Conservation (phyloP, 441 rosid species). For the Syzygium syzygioides region DNA sequence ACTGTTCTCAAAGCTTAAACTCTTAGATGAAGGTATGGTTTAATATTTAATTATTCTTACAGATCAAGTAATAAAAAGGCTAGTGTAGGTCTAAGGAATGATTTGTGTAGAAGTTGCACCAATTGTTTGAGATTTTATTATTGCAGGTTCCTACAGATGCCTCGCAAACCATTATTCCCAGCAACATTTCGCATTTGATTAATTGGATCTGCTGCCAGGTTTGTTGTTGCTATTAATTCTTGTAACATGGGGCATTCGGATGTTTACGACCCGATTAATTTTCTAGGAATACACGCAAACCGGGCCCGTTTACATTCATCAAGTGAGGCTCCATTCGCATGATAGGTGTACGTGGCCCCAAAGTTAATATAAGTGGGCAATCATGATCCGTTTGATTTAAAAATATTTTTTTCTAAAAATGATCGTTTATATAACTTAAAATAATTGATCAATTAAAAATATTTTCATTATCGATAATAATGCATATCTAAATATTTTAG, state of each 20-base stretch:
- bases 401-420: no score
- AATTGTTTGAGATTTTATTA: background rate
- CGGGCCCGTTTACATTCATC: background rate
- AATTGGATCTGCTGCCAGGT: background rate
- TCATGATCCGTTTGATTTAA: background rate
- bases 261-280: no score
- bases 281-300: background rate
- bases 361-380: background rate
- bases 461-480: no score
- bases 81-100: no score
- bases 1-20: no score
- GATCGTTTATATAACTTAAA: no score
- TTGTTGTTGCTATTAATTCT: background rate
- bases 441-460: no score
- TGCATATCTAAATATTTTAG: no score
- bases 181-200: background rate
- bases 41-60: no score
- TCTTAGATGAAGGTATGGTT: accelerated
- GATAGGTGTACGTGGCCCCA: no score
- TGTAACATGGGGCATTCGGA: background rate
- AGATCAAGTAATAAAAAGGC: no score
- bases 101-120: background rate
- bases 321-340: background rate
- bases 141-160: background rate
- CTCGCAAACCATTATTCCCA: background rate